Evolutionary conservation across 768 basidiomycete species (phyloP), one percentile per base, ranked within the genome.

Genomic region (Leccinum olivaceopallidum): DNA sequence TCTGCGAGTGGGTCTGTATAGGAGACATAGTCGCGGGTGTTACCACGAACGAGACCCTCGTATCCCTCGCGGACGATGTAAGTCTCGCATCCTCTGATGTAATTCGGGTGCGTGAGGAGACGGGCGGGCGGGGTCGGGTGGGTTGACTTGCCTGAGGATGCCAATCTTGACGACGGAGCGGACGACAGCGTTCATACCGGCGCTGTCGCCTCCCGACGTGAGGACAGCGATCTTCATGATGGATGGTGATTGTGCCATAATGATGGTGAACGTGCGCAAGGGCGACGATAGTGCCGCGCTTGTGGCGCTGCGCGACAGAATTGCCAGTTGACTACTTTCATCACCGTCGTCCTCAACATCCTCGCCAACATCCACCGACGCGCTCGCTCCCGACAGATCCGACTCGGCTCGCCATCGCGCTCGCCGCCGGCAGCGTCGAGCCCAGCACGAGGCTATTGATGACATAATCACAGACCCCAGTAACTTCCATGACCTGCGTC

Each of bases 31-130:
- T 67, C 69, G 28, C 81, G 79, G 4, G 78, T 71, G 55, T 73
- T 98, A n/a, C 97, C 97, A 59, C 90, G 85, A 12, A 99, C 95
- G 61, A 98, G 88, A 24, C 97, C 97, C 73, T 98, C 95, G 79
- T 98, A 99, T 42, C 97, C 97, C 77, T 99, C 97, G 39, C 97
- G 91, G 60, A 99, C 92, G 63, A 98, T 87, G 82, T 88, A 99
- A 14, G 92, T 89, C 73, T 98, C 93, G 75, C 95, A 98, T 37
- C 94, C 95, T 77, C 97, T 96, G 39, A 24, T 34, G 34, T 48
- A 57, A 28, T 32, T 10, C 7, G n/a, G 16, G 52, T 54, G 53
- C 3, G 20, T 10, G 30, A n/a, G 53, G 52, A 49, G 20, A 13
- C 7, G 16, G 9, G 22, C 48, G 13, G 30, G 20, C 7, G 30